Conservation (phyloP, 2,329 filamentous ascomycete species). For the Stachybotrys chartarum region DNA sequence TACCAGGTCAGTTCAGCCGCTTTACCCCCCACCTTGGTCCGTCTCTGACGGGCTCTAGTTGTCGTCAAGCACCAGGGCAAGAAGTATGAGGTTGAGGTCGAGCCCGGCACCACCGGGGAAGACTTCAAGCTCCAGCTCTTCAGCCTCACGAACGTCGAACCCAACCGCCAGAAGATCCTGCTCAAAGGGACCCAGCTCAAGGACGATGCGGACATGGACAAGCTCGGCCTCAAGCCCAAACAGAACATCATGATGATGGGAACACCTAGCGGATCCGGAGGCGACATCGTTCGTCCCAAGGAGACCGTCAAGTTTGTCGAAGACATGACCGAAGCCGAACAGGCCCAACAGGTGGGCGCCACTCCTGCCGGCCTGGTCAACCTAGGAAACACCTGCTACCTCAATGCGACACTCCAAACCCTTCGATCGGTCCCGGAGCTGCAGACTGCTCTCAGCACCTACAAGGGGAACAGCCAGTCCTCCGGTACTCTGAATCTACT, state of each 20-base stretch:
- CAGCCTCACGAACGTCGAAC: constrained; percentile 92
- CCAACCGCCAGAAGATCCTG: constrained; percentile 91
- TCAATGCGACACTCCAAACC: constrained; percentile 95
- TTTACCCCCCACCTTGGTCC: neutral
- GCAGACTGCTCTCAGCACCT: constrained; percentile 67
- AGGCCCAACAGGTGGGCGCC: constrained; percentile 73
- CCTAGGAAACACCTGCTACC: constrained; percentile 95
- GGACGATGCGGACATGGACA: constrained; percentile 82
- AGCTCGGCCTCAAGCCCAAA: constrained; percentile 76
- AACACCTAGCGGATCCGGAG: constrained; percentile 59
- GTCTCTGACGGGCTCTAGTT: constrained; percentile 45
- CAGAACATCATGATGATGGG: constrained; percentile 97
- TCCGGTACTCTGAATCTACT: constrained; percentile 35
- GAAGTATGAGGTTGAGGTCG: constrained; percentile 89
- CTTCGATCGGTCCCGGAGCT: constrained; percentile 85
- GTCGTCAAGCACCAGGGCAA: constrained; percentile 93
- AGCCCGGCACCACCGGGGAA: constrained; percentile 76
- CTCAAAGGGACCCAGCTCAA: constrained; percentile 93
- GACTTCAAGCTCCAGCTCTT: constrained; percentile 94
- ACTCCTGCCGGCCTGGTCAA: constrained; percentile 86
- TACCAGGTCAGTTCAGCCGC: constrained; percentile 38
- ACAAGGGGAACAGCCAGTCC: constrained; percentile 20
- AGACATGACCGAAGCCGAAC: constrained; percentile 95
- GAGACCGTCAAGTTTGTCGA: constrained; percentile 84
- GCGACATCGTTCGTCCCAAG: constrained; percentile 62